Evolutionary conservation across 2,329 filamentous ascomycete species (phyloP).

Genomic region (Penicillium sp.): DNA sequence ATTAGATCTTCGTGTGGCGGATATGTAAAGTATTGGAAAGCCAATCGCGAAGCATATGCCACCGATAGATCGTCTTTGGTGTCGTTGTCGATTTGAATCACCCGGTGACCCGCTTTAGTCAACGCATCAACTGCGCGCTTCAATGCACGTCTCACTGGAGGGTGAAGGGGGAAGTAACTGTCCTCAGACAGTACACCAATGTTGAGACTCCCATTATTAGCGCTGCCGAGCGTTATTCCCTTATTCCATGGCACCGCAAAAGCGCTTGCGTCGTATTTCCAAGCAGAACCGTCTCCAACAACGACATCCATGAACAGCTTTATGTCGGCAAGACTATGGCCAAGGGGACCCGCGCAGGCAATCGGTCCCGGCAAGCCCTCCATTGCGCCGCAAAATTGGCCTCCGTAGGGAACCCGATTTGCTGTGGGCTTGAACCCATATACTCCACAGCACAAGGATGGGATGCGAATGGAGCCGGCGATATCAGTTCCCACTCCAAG

Average conservation of each 20-base stretch:
- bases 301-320: slow-evolving; percentile 36
- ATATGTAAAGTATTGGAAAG: slow-evolving; percentile 38
- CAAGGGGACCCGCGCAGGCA: slow-evolving; percentile 18
- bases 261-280: slow-evolving; percentile 41
- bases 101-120: slow-evolving; percentile 40
- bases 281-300: slow-evolving; percentile 34
- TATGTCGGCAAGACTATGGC: slow-evolving; percentile 17
- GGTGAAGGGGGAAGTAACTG: slow-evolving; percentile 45
- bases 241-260: slow-evolving; percentile 45
- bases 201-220: slow-evolving; percentile 24
- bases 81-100: slow-evolving; percentile 38
- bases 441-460: slow-evolving; percentile 29
- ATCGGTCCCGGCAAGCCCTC: slow-evolving; percentile 16
- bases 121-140: slow-evolving; percentile 38
- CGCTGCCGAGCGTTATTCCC: slow-evolving; percentile 2
- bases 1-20: slow-evolving; percentile 27
- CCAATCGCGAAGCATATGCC: slow-evolving; percentile 29
- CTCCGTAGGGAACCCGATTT: slow-evolving; percentile 27
- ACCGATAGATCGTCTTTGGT: slow-evolving; percentile 15
- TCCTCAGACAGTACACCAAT: slow-evolving; percentile 49
- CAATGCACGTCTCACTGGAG: slow-evolving; percentile 45
- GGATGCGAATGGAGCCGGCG: slow-evolving; percentile 34
- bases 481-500: slow-evolving; percentile 35
- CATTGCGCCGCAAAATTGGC: slow-evolving; percentile 15
- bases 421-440: slow-evolving; percentile 35